These are phyloP conservation scores for Colletotrichum sidae DNA, from an alignment of 2,329 filamentous ascomycete genomes.

Conservation along the genomic window DNA sequence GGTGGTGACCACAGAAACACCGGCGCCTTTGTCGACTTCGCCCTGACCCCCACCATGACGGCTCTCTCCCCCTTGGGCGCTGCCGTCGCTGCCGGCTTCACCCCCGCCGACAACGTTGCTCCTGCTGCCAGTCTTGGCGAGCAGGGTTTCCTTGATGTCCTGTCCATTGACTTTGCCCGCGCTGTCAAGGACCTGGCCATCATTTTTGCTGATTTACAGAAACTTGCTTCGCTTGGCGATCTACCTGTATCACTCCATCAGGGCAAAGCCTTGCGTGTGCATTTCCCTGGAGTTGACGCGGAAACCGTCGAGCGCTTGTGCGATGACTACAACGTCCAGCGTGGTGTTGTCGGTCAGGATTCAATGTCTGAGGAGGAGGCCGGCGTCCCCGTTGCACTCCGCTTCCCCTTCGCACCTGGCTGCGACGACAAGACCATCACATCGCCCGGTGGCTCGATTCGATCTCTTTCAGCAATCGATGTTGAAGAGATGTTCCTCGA, in stretches of 20 bases:
- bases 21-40: constrained; percentile 90
- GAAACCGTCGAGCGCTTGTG: constrained; percentile 86
- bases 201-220: constrained; percentile 83
- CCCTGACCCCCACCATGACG: constrained; percentile 88
- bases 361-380: constrained; percentile 74
- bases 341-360: constrained; percentile 85
- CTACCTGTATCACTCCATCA: constrained; percentile 82
- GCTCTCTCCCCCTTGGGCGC: constrained; percentile 80
- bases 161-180: constrained; percentile 89
- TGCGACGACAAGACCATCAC: constrained; percentile 49
- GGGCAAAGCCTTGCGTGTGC: constrained; percentile 75
- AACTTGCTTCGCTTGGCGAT: constrained; percentile 82
- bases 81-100: constrained; percentile 62
- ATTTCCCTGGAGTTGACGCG: constrained; percentile 91
- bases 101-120: constrained; percentile 54
- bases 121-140: constrained; percentile 76
- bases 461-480: constrained; percentile 55
- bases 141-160: constrained; percentile 84
- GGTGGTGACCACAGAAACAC: constrained; percentile 66
- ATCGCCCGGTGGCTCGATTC: constrained; percentile 61
- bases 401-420: constrained; percentile 86
- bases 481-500: constrained; percentile 55
- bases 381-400: constrained; percentile 79
- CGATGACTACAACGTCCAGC: constrained; percentile 84
- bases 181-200: constrained; percentile 85